These are phyloP conservation scores for Kodamaea ohmeri DNA, from an alignment of 1,139 yeast genomes.

Conservation along the genomic window DNA sequence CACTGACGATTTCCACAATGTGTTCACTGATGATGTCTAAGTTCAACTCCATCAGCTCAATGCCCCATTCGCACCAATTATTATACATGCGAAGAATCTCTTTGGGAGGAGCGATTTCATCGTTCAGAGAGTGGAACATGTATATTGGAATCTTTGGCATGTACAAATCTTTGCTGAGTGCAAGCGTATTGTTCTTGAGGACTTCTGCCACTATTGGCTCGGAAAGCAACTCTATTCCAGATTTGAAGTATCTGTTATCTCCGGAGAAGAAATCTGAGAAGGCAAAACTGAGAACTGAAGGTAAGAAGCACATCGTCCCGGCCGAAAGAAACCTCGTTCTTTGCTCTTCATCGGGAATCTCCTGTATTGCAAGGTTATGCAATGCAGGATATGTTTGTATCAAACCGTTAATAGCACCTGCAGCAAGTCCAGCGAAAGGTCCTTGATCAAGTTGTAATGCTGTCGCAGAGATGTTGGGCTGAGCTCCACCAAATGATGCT, in stretches of 20 bases:
- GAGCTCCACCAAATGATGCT: constrained; percentile 33
- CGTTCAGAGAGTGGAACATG: constrained; percentile 20
- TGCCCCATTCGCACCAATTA: constrained; percentile 18
- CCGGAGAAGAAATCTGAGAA: constrained; percentile 20
- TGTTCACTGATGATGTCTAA: constrained; percentile 20
- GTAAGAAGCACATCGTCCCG: constrained; percentile 9
- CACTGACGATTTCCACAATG: constrained; percentile 15
- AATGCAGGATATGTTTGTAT: constrained; percentile 25
- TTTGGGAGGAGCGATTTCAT: constrained; percentile 20
- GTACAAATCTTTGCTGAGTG: constrained; percentile 4
- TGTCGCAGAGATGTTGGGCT: constrained; percentile 23
- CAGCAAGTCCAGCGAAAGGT: constrained; percentile 25
- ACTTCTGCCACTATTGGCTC: constrained; percentile 7
- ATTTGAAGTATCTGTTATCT: constrained; percentile 13
- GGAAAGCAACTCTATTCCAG: constrained; percentile 18
- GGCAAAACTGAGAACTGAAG: constrained; percentile 10
- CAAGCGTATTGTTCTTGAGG: constrained; percentile 11
- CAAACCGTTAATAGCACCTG: constrained; percentile 27
- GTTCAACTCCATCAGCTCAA: constrained; percentile 17
- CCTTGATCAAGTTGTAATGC: constrained; percentile 22
- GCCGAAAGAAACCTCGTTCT: constrained; percentile 2
- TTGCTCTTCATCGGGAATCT: not conserved
- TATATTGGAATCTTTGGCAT: constrained; percentile 22
- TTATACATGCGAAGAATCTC: constrained; percentile 15
- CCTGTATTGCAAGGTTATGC: not conserved